Percentiles rank a stretch among this genome's conserved stretches.
These are phyloP conservation scores for Pseudogymnoascus sp. DNA, from an alignment of 2,329 filamentous ascomycete genomes.

Conservation along the genomic window DNA sequence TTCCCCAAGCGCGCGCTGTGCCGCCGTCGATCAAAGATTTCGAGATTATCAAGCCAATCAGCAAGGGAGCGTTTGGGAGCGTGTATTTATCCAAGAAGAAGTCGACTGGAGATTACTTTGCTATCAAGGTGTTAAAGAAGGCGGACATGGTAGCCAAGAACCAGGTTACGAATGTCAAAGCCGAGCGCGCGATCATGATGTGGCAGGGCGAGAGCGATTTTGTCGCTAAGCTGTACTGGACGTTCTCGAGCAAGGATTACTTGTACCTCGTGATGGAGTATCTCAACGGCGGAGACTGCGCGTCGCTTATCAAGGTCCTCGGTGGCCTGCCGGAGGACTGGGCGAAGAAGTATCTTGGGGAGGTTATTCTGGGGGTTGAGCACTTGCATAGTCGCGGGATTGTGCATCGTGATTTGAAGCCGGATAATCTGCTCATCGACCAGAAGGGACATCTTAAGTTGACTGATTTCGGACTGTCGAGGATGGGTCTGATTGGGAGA, in stretches of 20 bases:
- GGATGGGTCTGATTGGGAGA: constrained; percentile 92
- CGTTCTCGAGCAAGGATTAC: constrained; percentile 98
- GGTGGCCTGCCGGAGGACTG: constrained; percentile 91
- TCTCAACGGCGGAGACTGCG: constrained; percentile 93
- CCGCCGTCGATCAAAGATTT: constrained; percentile 98
- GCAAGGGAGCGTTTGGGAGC: constrained; percentile 95
- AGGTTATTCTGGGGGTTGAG: constrained; percentile 94
- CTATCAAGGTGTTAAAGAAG: constrained; percentile 97
- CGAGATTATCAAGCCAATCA: constrained; percentile 98
- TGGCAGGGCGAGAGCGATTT: constrained; percentile 99
- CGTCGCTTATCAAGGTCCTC: constrained; percentile 88
- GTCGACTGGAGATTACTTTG: constrained; percentile 94
- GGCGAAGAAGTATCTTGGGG: constrained; percentile 94
- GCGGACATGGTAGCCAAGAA: constrained; percentile 99
- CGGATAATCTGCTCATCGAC: constrained; percentile 94
- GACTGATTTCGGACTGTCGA: constrained; percentile 92
- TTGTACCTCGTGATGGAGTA: constrained; percentile 99
- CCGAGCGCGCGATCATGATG: constrained; percentile 99
- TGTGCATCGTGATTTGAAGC: constrained; percentile 93
- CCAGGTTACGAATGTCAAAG: constrained; percentile 97
- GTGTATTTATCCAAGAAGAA: constrained; percentile 99
- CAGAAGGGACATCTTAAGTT: constrained; percentile 93
- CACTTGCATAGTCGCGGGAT: constrained; percentile 91
- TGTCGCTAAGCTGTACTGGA: constrained; percentile 98
- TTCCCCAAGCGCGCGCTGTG: constrained; percentile 76